Evolutionary conservation across 2,329 filamentous ascomycete species (phyloP), one percentile per base, ranked within the genome.

Genomic region (Thielaviopsis ethacetica): DNA sequence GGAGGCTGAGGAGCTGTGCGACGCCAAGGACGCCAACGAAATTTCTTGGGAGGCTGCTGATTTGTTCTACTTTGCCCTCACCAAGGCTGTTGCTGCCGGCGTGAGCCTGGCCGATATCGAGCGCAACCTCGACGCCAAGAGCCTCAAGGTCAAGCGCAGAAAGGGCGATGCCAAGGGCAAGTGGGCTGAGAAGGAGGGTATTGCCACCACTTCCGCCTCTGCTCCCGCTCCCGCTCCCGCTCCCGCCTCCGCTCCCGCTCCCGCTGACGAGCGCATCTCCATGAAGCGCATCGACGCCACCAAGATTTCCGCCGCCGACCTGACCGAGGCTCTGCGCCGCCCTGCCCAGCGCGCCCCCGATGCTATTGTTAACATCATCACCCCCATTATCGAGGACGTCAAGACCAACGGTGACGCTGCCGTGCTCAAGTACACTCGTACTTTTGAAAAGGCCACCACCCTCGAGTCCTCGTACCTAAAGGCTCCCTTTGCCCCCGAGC

Each of bases 271-370:
- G 21, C 82, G 80, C 59, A 95, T 98, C 64, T 75, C 80, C 56
- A 96, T 98, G 91, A 85, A 80, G 71, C 81, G 89, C 63, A 83
- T 89, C 63, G 78, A 90, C 64, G 82, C 86, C 6, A 71, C 82
- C 56, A 77, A 83, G 54, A 83, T 83, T 5, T 76, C 83, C 1
- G 71, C 77, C 9, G 73, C 79, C 54, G 81, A 85, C 44, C 82
- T 98, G 19, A 75, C 82, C 61, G 81, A 87, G 57, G 86, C 83
- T 13, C 77, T 98, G 22, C 86, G 91, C 71, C 82, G 93, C 56
- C 93, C 93, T 5, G 95, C 91, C 0, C 93, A 98, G 68, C 90
- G 86, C 69, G 95, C 91, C 1, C 89, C 88, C n/a, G 91, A 97
- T 22, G 82, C 87, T 61, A 96, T 98, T 64, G 84, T 97, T 74